A percentile compares a stretch with the other conserved stretches of the same genome.
Evolutionary conservation across 225 moss, liverwort and hornwort genomes (phyloP).

Genomic region (Marchantia paleacea): DNA sequence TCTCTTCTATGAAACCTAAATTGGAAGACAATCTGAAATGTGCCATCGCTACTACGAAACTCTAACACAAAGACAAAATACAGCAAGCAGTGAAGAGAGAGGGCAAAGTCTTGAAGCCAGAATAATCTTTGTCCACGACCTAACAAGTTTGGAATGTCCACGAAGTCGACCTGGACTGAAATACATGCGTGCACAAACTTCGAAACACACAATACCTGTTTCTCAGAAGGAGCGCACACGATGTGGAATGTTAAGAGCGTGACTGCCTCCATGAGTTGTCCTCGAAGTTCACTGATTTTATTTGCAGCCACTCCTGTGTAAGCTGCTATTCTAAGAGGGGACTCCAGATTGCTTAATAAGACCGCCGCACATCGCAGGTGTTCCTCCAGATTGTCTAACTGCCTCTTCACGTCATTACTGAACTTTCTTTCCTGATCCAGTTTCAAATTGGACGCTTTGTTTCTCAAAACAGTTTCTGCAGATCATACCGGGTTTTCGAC

Average conservation of each 20-base stretch:
- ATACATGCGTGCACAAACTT: too few relatives aligned
- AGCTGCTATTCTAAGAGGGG: neutral
- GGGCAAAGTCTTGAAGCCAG: too few relatives aligned
- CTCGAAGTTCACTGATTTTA: neutral
- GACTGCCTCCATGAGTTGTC: neutral
- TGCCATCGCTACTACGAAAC: too few relatives aligned
- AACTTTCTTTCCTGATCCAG: neutral
- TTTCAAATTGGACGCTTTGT: neutral
- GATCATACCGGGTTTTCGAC: neutral
- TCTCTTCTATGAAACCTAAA: too few relatives aligned
- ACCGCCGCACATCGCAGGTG: neutral
- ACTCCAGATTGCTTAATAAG: neutral
- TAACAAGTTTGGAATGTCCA: too few relatives aligned
- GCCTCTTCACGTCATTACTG: neutral
- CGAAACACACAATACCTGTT: too few relatives aligned
- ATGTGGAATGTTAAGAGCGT: constrained; percentile 7
- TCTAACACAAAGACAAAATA: too few relatives aligned
- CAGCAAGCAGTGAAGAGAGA: too few relatives aligned
- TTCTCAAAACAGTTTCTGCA: neutral
- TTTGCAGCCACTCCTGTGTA: neutral
- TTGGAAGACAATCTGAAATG: too few relatives aligned
- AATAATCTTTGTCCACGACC: too few relatives aligned
- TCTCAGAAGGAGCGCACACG: neutral
- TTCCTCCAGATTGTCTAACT: neutral
- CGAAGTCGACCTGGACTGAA: too few relatives aligned